phyloP scores from a whole-genome alignment of 768 basidiomycete genomes.

The Tylopilus plumbeoviolaceoides region DNA sequence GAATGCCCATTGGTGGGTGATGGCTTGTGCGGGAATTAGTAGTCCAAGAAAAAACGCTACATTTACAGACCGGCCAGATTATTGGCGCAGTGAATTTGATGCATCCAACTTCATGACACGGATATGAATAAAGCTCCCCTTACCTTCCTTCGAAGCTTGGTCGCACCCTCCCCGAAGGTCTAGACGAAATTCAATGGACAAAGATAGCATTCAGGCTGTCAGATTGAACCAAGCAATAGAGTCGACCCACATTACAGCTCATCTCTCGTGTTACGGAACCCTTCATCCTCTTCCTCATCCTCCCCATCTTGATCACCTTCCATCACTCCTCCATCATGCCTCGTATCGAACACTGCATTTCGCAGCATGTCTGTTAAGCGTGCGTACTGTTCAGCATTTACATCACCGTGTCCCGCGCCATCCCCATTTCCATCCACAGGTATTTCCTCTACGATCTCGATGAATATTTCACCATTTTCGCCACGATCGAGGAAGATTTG shows the following conservation, averaged over 20 bases:
- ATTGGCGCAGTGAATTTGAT: conserved; percentile 11
- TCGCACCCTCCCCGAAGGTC: conserved; percentile 3
- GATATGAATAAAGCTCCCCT: conserved; percentile 21
- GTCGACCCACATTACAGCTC: conserved; percentile 30
- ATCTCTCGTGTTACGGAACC: conserved; percentile 27
- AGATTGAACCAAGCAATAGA: conserved; percentile 12
- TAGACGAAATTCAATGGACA: conserved; percentile 4
- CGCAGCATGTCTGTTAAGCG: conserved; percentile 48
- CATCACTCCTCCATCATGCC: conserved; percentile 28
- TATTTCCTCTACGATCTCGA: conserved; percentile 45
- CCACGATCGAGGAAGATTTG: conserved; percentile 41
- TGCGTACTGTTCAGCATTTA: conserved; percentile 38
- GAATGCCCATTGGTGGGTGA: conserved; percentile 5
- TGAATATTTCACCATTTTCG: conserved; percentile 39
- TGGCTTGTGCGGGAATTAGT: conserved; percentile 21
- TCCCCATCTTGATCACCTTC: conserved; percentile 22
- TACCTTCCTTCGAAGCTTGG: conserved; percentile 4
- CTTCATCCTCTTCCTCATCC: conserved; percentile 32
- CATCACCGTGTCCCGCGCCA: conserved; percentile 22
- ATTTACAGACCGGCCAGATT: conserved; percentile 6
- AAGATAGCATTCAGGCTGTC: conserved; percentile 15
- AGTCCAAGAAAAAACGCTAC: conserved; percentile 5
- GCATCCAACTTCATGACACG: conserved; percentile 19
- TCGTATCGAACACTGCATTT: conserved; percentile 50
- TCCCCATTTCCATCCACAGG: conserved; percentile 31